Evolutionary conservation across 768 basidiomycete species (phyloP).

Genomic region (Lentinula raphanica): DNA sequence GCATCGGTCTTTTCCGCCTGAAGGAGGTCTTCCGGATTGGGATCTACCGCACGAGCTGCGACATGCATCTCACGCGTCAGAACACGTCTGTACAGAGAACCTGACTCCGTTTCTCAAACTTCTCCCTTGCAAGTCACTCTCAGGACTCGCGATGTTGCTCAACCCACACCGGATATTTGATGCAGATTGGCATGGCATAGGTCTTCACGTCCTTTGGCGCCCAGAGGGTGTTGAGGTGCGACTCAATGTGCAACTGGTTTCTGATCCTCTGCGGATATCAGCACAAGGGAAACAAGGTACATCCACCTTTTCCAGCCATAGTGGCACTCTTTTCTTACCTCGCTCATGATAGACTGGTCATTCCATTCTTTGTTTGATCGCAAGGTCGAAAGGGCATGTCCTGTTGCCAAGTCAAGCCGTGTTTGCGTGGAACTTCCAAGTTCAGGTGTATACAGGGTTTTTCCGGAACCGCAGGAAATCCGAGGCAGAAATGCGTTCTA

Average conservation of each 20-base stretch:
- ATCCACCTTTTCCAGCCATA: conserved; percentile 5
- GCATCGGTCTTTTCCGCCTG: conserved; percentile 50
- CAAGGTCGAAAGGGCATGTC: conserved; percentile 57
- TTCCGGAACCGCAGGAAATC: conserved; percentile 44
- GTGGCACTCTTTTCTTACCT: neutral
- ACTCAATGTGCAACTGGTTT: conserved; percentile 70
- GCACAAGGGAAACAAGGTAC: conserved; percentile 51
- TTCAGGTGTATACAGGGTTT: conserved; percentile 37
- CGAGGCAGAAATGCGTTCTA: conserved; percentile 38
- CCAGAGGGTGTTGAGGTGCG: conserved; percentile 58
- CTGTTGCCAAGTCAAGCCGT: conserved; percentile 58
- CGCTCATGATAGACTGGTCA: conserved; percentile 62
- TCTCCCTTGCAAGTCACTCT: conserved; percentile 84
- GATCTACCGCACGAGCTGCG: conserved; percentile 51
- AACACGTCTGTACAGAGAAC: conserved; percentile 96
- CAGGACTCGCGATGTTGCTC: conserved; percentile 77
- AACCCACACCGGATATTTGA: conserved; percentile 86
- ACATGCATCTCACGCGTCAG: conserved; percentile 74
- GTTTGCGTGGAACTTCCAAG: conserved; percentile 46
- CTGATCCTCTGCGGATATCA: conserved; percentile 65
- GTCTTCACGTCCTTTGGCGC: conserved; percentile 68
- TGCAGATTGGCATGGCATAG: conserved; percentile 88
- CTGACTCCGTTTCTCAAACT: conserved; percentile 94
- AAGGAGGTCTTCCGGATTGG: conserved; percentile 50
- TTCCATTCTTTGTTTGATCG: conserved; percentile 65